Evolutionary conservation across 257 asterid genomes (phyloP), one percentile per base, ranked within the genome.

Genomic region (Craterostigma plantagineum): DNA sequence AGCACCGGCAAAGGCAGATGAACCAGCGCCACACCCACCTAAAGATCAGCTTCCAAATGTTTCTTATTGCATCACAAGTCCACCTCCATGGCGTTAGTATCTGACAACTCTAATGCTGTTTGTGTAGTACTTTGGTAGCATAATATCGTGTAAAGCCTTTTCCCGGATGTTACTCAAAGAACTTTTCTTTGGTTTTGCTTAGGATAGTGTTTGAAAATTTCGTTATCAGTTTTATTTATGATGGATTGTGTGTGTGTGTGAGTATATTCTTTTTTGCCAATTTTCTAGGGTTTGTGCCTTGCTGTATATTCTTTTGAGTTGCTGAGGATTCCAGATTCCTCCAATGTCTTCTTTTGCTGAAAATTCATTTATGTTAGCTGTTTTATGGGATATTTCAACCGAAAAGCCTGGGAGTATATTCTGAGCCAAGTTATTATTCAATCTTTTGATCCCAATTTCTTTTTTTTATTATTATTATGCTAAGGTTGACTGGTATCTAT

Each of bases 41-140:
- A 79, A 84, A 50, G 95, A 82, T 57, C 92, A 82, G 64, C 92
- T 82, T 63, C 83, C 86, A 15, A 59, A 61, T 67, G 92, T 82
- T 66, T 69, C 80, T 39, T 82, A 66, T 75, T 82, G 95, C 95
- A 82, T 82, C 51, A 73, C 86, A n/a, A 82, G 95, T 58, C 91
- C 91, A 58, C 95, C 92, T 56, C 92, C 92, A 46, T 82, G 95
- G 95, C 92, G 95, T 82, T 38, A 75, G 91, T 78, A 14, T 48
- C 48, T 10, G 2, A 1, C 16, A 2, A 15, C 1, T 12, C 23
- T 14, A 5, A 14, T 43, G 2, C 10, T 9, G 14, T 36, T 14
- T 43, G 17, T 15, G 17, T 43, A 18, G n/a, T 15, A 1, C 16
- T 42, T 15, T 1, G 17, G 14, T 9, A 4, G 11, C 9, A 1